Evolutionary conservation across 495 filamentous ascomycete species (phyloP), one percentile per base, ranked within the genome.

Genomic region (Tuber calosporum): DNA sequence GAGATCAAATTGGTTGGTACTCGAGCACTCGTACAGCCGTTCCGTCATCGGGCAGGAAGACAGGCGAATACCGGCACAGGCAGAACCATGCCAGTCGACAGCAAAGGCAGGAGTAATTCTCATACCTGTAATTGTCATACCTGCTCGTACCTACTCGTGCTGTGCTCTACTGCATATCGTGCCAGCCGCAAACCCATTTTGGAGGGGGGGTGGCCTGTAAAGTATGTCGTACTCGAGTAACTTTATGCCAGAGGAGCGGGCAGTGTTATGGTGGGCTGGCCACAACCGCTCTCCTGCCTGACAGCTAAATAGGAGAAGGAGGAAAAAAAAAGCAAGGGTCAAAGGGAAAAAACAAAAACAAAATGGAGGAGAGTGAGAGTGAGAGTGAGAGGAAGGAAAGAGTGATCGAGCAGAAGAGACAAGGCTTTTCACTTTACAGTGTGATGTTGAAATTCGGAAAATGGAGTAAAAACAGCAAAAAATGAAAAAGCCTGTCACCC

Each of bases 41-140:
- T 78, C 76, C 76, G 76, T 78, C 76, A 78, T 78, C 76, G 62
- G 77, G 74, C 76, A 78, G 76, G 22, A 53, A 26, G 9, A 53
- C 20, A 73, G 67, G 53, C 53, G 30, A 26, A 62, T n/a, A n/a
- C 26, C 30, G 30, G 30, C n/a, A 62, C 30, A 62, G 53, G 9
- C 53, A 15, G 30, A 26, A 62, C 53, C 53, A 62, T 62, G 53
- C n/a, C 26, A 19, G 48, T 3, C 48, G n/a, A 58, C 48, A 26
- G n/a, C 48, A n/a, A 69, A 58, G 76, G 76, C 76, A 70, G 76
- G 72, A 77, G 76, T 68, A 77, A 73, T 77, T 68, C 70, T 58
- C 76, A 72, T 53, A 62, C n/a, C 26, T 62, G n/a, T 26, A n/a
- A n/a, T n/a, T n/a, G n/a, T n/a, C n/a, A n/a, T 43, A 19, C 42